Evolutionary conservation across 2,329 filamentous ascomycete genomes (phyloP).

Genomic region (Pseudogymnoascus destructans): DNA sequence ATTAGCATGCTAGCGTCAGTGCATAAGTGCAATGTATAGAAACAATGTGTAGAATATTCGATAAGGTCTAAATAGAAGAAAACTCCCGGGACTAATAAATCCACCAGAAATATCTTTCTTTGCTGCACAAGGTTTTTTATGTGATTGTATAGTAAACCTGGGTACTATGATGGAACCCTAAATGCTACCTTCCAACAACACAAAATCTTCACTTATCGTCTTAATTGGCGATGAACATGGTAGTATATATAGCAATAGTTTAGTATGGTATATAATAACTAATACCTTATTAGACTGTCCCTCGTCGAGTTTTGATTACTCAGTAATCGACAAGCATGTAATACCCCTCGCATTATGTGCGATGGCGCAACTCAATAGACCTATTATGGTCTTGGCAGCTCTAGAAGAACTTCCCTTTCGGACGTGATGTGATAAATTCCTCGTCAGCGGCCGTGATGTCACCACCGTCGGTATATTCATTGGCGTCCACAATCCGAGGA

Average conservation of each 20-base stretch:
- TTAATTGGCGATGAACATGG: background rate
- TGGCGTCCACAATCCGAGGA: conserved; percentile 15
- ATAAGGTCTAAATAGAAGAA: background rate
- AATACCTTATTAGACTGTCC: background rate
- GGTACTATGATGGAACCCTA: background rate
- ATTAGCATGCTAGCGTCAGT: background rate
- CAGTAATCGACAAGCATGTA: background rate
- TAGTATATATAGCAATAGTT: background rate
- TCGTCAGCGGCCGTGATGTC: conserved; percentile 17
- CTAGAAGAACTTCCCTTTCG: conserved; percentile 26
- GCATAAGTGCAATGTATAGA: background rate
- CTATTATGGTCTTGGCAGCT: background rate
- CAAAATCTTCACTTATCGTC: background rate
- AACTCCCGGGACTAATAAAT: background rate
- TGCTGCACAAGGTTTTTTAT: background rate
- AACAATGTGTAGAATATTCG: background rate
- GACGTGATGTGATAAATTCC: conserved; percentile 20
- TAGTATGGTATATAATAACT: background rate
- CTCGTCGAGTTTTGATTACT: background rate
- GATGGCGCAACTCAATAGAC: background rate
- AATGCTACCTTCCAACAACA: background rate
- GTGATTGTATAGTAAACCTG: background rate
- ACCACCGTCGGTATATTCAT: conserved; percentile 22
- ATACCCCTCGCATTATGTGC: background rate
- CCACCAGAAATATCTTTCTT: background rate